A percentile compares a stretch with the other conserved stretches of the same genome.
phyloP scores from a whole-genome alignment of 345 rosid species.

The Salix udensis region DNA sequence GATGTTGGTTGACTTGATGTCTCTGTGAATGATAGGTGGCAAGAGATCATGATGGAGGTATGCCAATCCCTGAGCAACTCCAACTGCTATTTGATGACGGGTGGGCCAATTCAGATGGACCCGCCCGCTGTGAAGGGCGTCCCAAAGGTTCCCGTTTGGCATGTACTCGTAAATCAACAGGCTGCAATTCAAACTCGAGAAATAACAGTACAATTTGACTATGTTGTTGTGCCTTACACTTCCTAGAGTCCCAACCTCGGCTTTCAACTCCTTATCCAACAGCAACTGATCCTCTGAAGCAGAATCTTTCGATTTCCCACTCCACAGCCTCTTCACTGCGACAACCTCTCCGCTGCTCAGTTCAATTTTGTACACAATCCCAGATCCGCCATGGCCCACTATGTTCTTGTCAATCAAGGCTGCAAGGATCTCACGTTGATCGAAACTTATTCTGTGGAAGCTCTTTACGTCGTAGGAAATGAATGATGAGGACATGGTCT shows the following conservation, averaged over 20 bases:
- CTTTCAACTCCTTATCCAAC: constrained; percentile 59
- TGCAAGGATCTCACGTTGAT: constrained; percentile 66
- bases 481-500: constrained; percentile 54
- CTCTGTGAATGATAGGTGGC: constrained; percentile 78
- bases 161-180: constrained; percentile 85
- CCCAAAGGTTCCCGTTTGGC: constrained; percentile 90
- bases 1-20: constrained; percentile 87
- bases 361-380: constrained; percentile 69
- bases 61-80: constrained; percentile 85
- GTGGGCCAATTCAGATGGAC: constrained; percentile 68
- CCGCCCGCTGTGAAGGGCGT: constrained; percentile 70
- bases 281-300: constrained; percentile 45
- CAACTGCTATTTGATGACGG: constrained; percentile 82
- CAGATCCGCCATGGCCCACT: constrained; percentile 85
- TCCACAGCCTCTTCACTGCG: constrained; percentile 84
- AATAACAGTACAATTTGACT: constrained; percentile 72
- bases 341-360: constrained; percentile 61
- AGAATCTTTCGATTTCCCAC: constrained; percentile 48
- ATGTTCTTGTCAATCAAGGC: constrained; percentile 75
- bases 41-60: constrained; percentile 87
- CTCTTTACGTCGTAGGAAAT: constrained; percentile 70
- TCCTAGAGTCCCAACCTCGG: constrained; percentile 88
- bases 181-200: constrained; percentile 63
- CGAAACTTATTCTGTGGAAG: constrained; percentile 74
- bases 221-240: constrained; percentile 84